Evolutionary conservation across 495 filamentous ascomycete genomes (phyloP).

Genomic region (Hypoxylon crocopeplum): DNA sequence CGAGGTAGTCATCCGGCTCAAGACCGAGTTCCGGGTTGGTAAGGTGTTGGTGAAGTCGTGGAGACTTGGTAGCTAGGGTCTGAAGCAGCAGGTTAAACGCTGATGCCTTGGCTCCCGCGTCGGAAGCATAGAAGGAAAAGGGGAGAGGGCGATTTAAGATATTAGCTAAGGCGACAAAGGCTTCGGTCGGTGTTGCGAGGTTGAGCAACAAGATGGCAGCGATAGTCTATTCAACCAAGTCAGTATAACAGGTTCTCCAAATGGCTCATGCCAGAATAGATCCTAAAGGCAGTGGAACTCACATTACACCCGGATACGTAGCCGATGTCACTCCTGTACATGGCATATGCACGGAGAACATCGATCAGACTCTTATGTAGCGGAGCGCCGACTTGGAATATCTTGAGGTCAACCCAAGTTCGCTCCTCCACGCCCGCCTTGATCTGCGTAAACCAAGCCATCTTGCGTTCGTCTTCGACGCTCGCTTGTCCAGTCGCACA

Average conservation of each 20-base stretch:
- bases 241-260: constrained; percentile 23
- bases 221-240: constrained; percentile 63
- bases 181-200: constrained; percentile 69
- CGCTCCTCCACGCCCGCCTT: constrained; percentile 67
- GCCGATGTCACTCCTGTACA: constrained; percentile 94
- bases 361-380: constrained; percentile 78
- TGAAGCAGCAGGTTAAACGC: constrained; percentile 75
- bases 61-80: constrained; percentile 74
- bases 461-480: constrained; percentile 53
- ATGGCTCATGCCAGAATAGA: background rate
- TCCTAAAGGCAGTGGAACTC: constrained; percentile 41
- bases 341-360: constrained; percentile 85
- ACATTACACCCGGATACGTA: constrained; percentile 88
- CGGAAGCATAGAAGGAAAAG: constrained; percentile 83
- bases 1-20: constrained; percentile 59
- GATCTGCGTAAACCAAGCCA: constrained; percentile 71
- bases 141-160: constrained; percentile 87
- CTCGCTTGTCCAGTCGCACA: constrained; percentile 47
- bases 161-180: constrained; percentile 89
- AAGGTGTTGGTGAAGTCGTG: constrained; percentile 73
- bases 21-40: constrained; percentile 49
- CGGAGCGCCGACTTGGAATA: constrained; percentile 80
- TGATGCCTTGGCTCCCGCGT: constrained; percentile 72
- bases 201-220: constrained; percentile 88
- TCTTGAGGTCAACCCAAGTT: constrained; percentile 81